phyloP scores from a whole-genome alignment of 768 basidiomycete genomes.

The Neoboletus brunneissimus region DNA sequence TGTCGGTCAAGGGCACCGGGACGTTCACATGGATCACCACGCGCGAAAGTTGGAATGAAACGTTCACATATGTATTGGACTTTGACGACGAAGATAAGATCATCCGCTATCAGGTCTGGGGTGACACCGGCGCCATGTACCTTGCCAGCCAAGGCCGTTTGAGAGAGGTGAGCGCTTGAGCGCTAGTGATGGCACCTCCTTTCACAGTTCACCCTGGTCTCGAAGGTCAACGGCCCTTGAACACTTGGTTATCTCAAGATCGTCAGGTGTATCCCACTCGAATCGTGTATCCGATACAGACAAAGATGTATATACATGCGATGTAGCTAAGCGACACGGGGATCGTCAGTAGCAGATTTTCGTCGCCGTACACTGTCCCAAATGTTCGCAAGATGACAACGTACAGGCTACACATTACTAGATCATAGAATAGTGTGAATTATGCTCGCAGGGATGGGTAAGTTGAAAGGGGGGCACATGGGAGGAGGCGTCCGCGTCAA shows the following conservation, averaged over 20 bases:
- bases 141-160: conserved; percentile 54
- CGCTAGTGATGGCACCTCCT: background rate
- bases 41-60: conserved; percentile 57
- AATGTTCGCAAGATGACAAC: conserved; percentile 5
- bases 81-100: conserved; percentile 58
- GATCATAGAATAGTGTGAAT: conserved; percentile 16
- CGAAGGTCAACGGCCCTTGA: background rate
- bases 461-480: background rate
- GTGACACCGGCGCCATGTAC: conserved; percentile 63
- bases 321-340: background rate
- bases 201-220: background rate
- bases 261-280: background rate
- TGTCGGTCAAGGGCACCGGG: conserved; percentile 53
- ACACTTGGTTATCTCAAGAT: background rate
- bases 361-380: conserved; percentile 8
- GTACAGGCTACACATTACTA: conserved; percentile 14
- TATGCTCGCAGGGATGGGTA: background rate
- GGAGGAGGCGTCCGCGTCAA: background rate
- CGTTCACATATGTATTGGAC: conserved; percentile 56
- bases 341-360: background rate
- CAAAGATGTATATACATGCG: conserved; percentile 1
- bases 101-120: conserved; percentile 64
- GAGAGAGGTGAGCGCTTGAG: conserved; percentile 11
- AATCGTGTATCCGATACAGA: conserved; percentile 16
- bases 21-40: conserved; percentile 56